Conservation (phyloP, 176 grass and related monocot genomes). For the Oryza longistaminata region DNA sequence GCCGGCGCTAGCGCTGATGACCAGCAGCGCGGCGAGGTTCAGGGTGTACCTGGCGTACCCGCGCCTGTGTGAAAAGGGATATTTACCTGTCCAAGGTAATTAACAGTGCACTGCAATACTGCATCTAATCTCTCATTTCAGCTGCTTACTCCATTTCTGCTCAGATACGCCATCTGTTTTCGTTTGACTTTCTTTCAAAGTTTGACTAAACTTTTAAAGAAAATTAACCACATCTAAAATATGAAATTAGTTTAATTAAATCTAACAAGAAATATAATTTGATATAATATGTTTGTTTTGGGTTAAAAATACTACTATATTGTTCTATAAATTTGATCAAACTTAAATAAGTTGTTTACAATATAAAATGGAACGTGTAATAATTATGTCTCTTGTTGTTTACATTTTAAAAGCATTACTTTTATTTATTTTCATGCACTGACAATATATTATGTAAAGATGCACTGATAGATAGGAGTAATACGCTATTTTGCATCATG, state of each 20-base stretch:
- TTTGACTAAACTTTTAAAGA: too few relatives aligned
- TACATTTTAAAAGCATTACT: background rate
- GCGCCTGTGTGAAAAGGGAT: background rate
- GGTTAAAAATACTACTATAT: too few relatives aligned
- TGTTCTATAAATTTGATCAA: too few relatives aligned
- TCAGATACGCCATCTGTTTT: background rate
- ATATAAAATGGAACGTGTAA: too few relatives aligned
- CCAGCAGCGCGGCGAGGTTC: constrained; percentile 27
- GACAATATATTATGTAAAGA: background rate
- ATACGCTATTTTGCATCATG: background rate
- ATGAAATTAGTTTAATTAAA: too few relatives aligned
- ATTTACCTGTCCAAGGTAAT: constrained; percentile 26
- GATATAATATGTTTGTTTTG: too few relatives aligned
- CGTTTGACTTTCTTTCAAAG: too few relatives aligned
- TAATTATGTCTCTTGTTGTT: background rate
- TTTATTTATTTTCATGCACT: background rate
- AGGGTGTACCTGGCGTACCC: constrained; percentile 4
- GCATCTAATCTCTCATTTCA: background rate
- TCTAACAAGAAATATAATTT: too few relatives aligned
- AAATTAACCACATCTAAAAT: too few relatives aligned
- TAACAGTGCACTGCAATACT: too few relatives aligned
- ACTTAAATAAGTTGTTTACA: too few relatives aligned
- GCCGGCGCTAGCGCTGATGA: constrained; percentile 16
- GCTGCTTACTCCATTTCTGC: background rate
- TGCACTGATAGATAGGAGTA: too few relatives aligned